Evolutionary conservation across 495 filamentous ascomycete genomes (phyloP).

Genomic region (Pyrenula massariospora): DNA sequence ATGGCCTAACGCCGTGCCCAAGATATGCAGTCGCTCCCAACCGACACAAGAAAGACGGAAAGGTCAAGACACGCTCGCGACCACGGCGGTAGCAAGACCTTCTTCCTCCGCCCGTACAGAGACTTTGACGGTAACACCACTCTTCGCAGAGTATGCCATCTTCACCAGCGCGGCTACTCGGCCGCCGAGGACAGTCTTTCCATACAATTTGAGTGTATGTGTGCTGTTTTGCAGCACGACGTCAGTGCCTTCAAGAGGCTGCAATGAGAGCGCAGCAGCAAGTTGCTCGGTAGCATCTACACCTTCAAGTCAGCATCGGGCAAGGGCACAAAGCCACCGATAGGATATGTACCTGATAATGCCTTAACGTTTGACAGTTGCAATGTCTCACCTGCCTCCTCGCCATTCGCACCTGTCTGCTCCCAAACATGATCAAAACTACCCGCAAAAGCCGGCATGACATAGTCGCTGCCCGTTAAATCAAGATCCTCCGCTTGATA

Average conservation of each 20-base stretch:
- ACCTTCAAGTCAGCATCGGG: constrained; percentile 1
- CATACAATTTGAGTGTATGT: constrained; percentile 89
- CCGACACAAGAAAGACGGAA: no score
- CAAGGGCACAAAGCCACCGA: neutral
- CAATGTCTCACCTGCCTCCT: constrained; percentile 84
- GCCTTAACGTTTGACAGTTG: constrained; percentile 83
- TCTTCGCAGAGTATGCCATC: constrained; percentile 90
- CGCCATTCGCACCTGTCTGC: constrained; percentile 69
- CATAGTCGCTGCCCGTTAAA: constrained; percentile 81
- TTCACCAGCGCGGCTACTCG: constrained; percentile 76
- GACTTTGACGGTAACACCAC: constrained; percentile 89
- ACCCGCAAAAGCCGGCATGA: constrained; percentile 83
- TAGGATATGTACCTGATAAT: constrained; percentile 63
- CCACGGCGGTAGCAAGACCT: constrained; percentile 71
- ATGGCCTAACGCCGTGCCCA: no score
- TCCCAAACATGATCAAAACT: constrained; percentile 98
- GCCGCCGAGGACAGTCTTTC: constrained; percentile 88
- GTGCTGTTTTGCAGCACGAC: constrained; percentile 77
- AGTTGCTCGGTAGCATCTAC: constrained; percentile 91
- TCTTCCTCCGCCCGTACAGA: constrained; percentile 85
- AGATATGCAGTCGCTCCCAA: no score
- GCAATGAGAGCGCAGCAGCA: constrained; percentile 72
- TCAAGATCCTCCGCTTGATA: constrained; percentile 96
- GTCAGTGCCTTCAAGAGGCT: constrained; percentile 89
- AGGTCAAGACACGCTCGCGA: constrained; percentile 71